These are phyloP conservation scores for Sporothrix dimorphospora DNA, from an alignment of 2,329 filamentous ascomycete genomes.

Conservation along the genomic window DNA sequence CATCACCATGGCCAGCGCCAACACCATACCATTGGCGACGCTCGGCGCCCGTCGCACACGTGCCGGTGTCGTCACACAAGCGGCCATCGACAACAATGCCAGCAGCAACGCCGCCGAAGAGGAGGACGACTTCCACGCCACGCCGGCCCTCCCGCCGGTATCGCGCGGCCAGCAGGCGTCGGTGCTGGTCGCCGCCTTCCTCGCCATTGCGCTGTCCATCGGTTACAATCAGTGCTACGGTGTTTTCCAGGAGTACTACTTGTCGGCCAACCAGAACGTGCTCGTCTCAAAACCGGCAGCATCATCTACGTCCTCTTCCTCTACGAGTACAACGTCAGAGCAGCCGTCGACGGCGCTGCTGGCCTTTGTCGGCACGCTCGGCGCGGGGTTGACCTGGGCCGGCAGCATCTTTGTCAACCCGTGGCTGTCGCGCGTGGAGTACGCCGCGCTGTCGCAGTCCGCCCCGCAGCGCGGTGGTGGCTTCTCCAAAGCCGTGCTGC, in stretches of 20 bases:
- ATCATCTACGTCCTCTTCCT: background rate
- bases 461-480: constrained; percentile 18
- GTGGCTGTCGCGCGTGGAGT: constrained; percentile 48
- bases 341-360: constrained; percentile 47
- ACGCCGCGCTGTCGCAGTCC: constrained; percentile 28
- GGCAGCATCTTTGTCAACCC: constrained; percentile 55
- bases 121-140: constrained; percentile 25
- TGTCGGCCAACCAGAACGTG: constrained; percentile 46
- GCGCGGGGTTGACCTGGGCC: constrained; percentile 53
- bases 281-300: constrained; percentile 38
- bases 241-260: constrained; percentile 55
- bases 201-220: constrained; percentile 51
- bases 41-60: constrained; percentile 25
- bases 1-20: constrained; percentile 14
- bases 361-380: constrained; percentile 54
- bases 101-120: background rate
- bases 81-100: background rate
- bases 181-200: constrained; percentile 49
- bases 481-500: constrained; percentile 28
- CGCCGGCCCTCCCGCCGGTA: constrained; percentile 40
- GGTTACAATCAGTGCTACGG: constrained; percentile 55
- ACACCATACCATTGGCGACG: constrained; percentile 2
- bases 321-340: background rate
- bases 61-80: constrained; percentile 18
- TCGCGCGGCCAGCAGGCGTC: constrained; percentile 47